phyloP scores from a whole-genome alignment of 2,329 filamentous ascomycete genomes.

The Whalleya microplaca region DNA sequence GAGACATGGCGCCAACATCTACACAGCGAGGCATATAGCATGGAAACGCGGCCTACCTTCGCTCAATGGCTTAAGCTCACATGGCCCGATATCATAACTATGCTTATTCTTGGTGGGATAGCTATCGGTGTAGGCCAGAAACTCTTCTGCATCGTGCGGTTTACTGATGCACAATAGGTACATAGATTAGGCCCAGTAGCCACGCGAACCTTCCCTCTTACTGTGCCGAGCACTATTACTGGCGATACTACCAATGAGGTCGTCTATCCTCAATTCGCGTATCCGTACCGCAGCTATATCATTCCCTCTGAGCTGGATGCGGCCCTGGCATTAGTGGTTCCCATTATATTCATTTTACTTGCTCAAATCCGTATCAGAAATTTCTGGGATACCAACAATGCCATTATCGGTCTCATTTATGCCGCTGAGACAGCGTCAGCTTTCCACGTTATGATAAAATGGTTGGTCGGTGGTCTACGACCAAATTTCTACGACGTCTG shows the following conservation, averaged over 20 bases:
- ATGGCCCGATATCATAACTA: constrained; percentile 63
- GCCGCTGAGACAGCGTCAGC: constrained; percentile 61
- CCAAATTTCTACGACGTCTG: constrained; percentile 69
- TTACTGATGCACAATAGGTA: constrained; percentile 17
- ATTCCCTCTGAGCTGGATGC: constrained; percentile 63
- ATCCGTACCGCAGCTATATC: constrained; percentile 65
- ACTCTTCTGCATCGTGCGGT: background rate
- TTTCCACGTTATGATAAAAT: constrained; percentile 70
- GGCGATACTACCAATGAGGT: constrained; percentile 61
- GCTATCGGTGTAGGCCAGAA: constrained; percentile 34
- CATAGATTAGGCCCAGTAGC: constrained; percentile 47
- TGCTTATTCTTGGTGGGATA: constrained; percentile 56
- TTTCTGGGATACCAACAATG: constrained; percentile 65
- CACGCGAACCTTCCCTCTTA: constrained; percentile 64
- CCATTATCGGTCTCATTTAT: constrained; percentile 63
- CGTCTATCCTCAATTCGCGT: constrained; percentile 66
- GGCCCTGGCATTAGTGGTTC: constrained; percentile 59
- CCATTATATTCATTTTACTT: constrained; percentile 59
- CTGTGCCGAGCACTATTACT: constrained; percentile 58
- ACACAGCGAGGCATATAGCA: constrained; percentile 12
- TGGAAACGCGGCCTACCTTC: constrained; percentile 29
- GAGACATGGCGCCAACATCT: constrained; percentile 2
- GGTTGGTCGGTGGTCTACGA: constrained; percentile 65
- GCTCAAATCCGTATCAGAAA: constrained; percentile 61
- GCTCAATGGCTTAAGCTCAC: constrained; percentile 60